A percentile compares a stretch with the other conserved stretches of the same genome.
Conservation (phyloP, 2,329 filamentous ascomycete genomes). For the Penicillium capsulatum region DNA sequence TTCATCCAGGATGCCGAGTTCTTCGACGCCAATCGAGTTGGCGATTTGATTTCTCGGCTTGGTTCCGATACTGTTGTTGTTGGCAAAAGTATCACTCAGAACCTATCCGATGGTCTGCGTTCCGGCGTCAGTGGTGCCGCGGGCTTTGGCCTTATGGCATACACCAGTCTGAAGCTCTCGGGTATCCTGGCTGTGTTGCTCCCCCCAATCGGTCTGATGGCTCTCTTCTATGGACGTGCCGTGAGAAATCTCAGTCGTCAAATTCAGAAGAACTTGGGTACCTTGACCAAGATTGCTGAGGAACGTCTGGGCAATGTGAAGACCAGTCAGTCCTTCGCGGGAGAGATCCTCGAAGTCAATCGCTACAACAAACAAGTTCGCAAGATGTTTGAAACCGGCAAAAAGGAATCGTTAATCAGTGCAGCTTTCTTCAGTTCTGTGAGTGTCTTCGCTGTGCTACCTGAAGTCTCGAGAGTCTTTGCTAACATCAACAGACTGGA, state of each 20-base stretch:
- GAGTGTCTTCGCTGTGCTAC: constrained; percentile 20
- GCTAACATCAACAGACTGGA: constrained; percentile 58
- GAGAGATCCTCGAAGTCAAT: constrained; percentile 81
- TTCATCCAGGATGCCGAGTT: constrained; percentile 98
- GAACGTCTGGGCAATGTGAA: constrained; percentile 96
- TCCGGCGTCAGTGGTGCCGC: constrained; percentile 85
- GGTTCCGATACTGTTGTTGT: constrained; percentile 97
- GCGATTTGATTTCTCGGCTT: constrained; percentile 90
- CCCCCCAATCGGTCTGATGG: constrained; percentile 82
- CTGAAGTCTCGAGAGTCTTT: background rate
- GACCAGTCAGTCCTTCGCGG: constrained; percentile 93
- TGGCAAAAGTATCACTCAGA: constrained; percentile 97
- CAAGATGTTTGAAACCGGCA: constrained; percentile 85
- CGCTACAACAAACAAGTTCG: constrained; percentile 91
- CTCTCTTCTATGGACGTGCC: constrained; percentile 84
- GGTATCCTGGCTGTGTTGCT: constrained; percentile 81
- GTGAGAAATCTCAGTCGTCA: constrained; percentile 86
- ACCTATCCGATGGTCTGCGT: constrained; percentile 90
- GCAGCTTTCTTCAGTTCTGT: constrained; percentile 78
- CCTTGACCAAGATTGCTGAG: constrained; percentile 93
- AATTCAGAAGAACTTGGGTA: constrained; percentile 90
- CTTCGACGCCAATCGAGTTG: constrained; percentile 95
- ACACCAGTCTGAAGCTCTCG: constrained; percentile 85
- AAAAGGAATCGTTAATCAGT: constrained; percentile 78
- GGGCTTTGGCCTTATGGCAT: constrained; percentile 91